These are phyloP conservation scores for Candida sithepensis DNA, from an alignment of 805 yeast species.

Conservation along the genomic window DNA sequence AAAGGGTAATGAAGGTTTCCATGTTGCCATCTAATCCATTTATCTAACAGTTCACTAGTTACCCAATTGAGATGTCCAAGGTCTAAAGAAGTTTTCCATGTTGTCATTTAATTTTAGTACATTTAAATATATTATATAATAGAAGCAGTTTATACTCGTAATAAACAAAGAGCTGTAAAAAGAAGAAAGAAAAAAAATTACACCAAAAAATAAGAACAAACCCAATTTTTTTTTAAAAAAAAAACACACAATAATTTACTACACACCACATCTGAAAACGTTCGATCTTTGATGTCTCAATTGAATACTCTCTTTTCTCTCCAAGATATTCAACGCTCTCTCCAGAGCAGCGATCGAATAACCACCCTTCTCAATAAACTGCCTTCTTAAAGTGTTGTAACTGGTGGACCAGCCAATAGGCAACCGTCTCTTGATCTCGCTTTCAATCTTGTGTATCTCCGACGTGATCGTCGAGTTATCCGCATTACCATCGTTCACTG, in stretches of 20 bases:
- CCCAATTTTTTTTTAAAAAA: background rate
- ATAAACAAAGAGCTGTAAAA: background rate
- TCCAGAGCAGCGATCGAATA: constrained; percentile 73
- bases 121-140: background rate
- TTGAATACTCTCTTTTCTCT: constrained; percentile 82
- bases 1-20: constrained; percentile 63
- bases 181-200: background rate
- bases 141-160: background rate
- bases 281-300: constrained; percentile 84
- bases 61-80: too few species aligned
- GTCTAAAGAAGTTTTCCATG: constrained; percentile 65
- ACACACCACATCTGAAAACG: constrained; percentile 70
- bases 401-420: constrained; percentile 97
- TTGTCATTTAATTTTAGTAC: constrained; percentile 14
- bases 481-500: constrained; percentile 49
- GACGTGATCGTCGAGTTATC: constrained; percentile 56
- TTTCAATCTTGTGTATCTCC: constrained; percentile 77
- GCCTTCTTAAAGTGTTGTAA: constrained; percentile 75
- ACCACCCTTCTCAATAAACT: constrained; percentile 62
- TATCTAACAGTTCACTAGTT: too few species aligned
- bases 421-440: constrained; percentile 80
- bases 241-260: constrained; percentile 1
- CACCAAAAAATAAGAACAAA: background rate
- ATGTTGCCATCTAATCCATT: constrained; percentile 29
- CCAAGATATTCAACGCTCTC: constrained; percentile 75